phyloP scores from a whole-genome alignment of 805 yeast genomes.

The Metschnikowia vanudenii region DNA sequence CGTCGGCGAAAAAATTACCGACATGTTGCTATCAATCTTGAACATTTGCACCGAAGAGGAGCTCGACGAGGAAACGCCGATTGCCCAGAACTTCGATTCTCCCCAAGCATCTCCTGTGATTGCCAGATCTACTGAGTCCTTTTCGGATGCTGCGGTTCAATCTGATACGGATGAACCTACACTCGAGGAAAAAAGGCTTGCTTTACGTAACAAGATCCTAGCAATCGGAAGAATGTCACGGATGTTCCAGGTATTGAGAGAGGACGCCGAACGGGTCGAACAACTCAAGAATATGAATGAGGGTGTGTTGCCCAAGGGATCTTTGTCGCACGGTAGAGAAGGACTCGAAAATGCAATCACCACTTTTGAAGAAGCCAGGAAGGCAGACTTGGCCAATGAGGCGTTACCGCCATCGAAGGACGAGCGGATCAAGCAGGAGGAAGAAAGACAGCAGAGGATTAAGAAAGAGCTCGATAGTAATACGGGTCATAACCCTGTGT shows the following conservation, averaged over 20 bases:
- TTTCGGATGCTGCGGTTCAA: constrained; percentile 7
- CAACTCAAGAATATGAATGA: constrained; percentile 71
- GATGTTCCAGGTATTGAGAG: constrained; percentile 84
- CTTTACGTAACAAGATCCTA: constrained; percentile 79
- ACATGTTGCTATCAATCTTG: constrained; percentile 83
- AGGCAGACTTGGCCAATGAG: constrained; percentile 80
- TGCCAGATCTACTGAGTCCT: constrained; percentile 7
- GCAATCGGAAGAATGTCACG: constrained; percentile 96
- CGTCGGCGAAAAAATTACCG: constrained; percentile 94
- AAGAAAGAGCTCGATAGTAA: constrained; percentile 34
- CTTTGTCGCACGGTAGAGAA: constrained; percentile 77
- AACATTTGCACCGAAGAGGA: constrained; percentile 96
- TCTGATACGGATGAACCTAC: constrained; percentile 21
- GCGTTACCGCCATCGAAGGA: constrained; percentile 79
- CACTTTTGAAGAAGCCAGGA: constrained; percentile 79
- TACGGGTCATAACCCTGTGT: constrained; percentile 34
- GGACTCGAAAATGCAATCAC: constrained; percentile 68
- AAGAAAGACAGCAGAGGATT: constrained; percentile 46
- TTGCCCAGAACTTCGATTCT: constrained; percentile 31
- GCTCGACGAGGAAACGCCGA: constrained; percentile 68
- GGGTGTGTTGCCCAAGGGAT: constrained; percentile 83
- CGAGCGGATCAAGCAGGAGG: constrained; percentile 48
- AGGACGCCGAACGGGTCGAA: constrained; percentile 82
- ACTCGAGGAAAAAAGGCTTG: constrained; percentile 41
- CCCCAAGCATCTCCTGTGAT: constrained; percentile 26